Evolutionary conservation across 2,329 filamentous ascomycete genomes (phyloP).

Genomic region (Emmonsiellopsis sp.): DNA sequence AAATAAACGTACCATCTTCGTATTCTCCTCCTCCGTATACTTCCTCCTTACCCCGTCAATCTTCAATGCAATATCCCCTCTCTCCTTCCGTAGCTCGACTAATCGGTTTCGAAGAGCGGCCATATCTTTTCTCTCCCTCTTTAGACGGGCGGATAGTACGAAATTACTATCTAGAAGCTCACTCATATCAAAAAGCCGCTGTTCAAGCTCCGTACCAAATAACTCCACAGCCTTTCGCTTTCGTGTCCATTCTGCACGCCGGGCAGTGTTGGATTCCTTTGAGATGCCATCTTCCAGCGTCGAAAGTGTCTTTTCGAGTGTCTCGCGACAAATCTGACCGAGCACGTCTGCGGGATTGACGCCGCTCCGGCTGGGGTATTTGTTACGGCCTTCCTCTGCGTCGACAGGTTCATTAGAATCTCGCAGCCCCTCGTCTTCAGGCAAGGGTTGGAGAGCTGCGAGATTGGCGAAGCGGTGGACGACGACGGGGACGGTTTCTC

Average conservation of each 20-base stretch:
- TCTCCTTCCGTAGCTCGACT: conserved; percentile 37
- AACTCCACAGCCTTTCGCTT: conserved; percentile 39
- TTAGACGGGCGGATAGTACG: conserved; percentile 36
- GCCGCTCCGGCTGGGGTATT: conserved; percentile 23
- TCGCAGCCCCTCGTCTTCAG: conserved; percentile 13
- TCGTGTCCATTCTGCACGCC: conserved; percentile 31
- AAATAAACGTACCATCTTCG: conserved; percentile 21
- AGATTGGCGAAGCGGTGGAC: conserved; percentile 32
- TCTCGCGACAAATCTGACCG: conserved; percentile 41
- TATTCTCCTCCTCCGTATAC: conserved; percentile 30
- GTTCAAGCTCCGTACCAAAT: conserved; percentile 39
- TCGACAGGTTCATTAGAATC: conserved; percentile 18
- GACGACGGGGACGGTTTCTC: conserved; percentile 30
- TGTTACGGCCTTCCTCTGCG: conserved; percentile 24
- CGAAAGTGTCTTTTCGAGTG: conserved; percentile 36
- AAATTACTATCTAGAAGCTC: conserved; percentile 43
- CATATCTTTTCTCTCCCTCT: conserved; percentile 36
- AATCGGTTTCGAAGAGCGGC: conserved; percentile 37
- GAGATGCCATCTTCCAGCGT: conserved; percentile 32
- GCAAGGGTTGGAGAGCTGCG: conserved; percentile 19
- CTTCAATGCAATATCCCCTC: conserved; percentile 40
- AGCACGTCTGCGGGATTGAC: conserved; percentile 46
- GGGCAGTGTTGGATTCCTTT: conserved; percentile 30
- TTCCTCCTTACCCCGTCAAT: conserved; percentile 40
- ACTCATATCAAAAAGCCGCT: conserved; percentile 42